These are phyloP conservation scores for Reutealis trisperma DNA, from an alignment of 345 rosid species.

Conservation along the genomic window DNA sequence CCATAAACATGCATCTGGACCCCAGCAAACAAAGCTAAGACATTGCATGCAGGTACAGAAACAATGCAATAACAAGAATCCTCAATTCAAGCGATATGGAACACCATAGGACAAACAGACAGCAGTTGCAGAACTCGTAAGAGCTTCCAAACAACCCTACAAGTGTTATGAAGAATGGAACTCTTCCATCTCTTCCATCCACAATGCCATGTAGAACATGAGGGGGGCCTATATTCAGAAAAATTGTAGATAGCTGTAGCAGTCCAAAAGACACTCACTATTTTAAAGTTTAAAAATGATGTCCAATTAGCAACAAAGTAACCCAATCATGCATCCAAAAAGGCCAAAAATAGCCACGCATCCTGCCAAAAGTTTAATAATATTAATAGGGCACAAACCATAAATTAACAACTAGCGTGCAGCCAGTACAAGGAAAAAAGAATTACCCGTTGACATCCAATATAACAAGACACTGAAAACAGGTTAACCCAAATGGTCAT, in stretches of 20 bases:
- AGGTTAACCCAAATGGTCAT: conserved; percentile 35
- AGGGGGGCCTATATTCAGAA: conserved; percentile 22
- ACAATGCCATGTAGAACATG: conserved; percentile 25
- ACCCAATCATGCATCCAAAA: conserved; percentile 47
- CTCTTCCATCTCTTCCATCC: conserved; percentile 30
- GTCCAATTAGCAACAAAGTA: conserved; percentile 49
- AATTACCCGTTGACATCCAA: conserved; percentile 50
- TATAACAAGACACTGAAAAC: conserved; percentile 36
- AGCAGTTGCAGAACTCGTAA: conserved; percentile 26
- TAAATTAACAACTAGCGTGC: conserved; percentile 28
- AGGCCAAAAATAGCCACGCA: conserved; percentile 43
- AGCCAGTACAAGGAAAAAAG: conserved; percentile 23
- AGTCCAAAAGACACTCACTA: conserved; percentile 34
- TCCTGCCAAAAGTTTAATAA: conserved; percentile 58
- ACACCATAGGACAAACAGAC: conserved; percentile 12
- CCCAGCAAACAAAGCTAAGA: conserved; percentile 11
- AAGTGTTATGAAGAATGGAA: conserved; percentile 19
- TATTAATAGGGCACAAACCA: conserved; percentile 38
- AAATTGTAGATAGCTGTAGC: conserved; percentile 36
- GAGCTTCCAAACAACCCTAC: conserved; percentile 37
- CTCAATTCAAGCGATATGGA: conserved; percentile 3
- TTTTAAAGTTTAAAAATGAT: conserved; percentile 34
- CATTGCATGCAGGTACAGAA: conserved; percentile 8
- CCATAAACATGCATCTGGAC: conserved; percentile 9
- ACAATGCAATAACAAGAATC: conserved; percentile 14